phyloP scores from a whole-genome alignment of 202 grass and related monocot genomes.

The Carex arenaria region DNA sequence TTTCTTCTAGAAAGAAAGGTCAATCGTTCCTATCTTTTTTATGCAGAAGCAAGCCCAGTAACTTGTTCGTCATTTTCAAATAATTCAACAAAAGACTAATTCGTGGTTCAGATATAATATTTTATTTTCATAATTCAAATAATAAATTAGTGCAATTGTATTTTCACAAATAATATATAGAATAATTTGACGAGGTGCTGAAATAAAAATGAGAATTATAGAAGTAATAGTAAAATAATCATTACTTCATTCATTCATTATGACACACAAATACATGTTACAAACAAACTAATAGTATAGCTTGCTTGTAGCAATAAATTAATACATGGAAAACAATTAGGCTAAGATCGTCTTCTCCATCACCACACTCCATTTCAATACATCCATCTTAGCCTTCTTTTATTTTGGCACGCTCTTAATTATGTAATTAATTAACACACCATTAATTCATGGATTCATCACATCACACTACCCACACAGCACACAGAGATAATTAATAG shows the following conservation, averaged over 20 bases:
- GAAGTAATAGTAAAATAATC: neutral
- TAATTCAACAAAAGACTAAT: too few species aligned
- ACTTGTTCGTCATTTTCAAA: too few species aligned
- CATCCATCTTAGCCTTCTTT: neutral
- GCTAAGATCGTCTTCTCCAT: neutral
- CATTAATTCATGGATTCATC: neutral
- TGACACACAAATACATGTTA: neutral
- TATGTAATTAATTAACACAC: neutral
- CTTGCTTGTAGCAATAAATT: neutral
- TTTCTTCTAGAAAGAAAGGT: too few species aligned
- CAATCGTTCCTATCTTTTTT: too few species aligned
- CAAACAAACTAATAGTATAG: neutral
- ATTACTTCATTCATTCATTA: slow-evolving; percentile 10
- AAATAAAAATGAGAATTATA: too few species aligned
- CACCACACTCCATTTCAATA: neutral
- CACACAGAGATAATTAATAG: neutral
- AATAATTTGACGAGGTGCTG: too few species aligned
- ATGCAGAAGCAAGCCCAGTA: too few species aligned
- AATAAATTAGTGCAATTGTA: too few species aligned
- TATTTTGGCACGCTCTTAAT: neutral
- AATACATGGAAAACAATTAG: neutral
- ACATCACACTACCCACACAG: neutral
- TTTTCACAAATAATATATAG: too few species aligned
- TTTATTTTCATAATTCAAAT: too few species aligned
- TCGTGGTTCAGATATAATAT: too few species aligned